Conservation (phyloP, 192 early-diverging fungal species). For the Martensiomyces pterosporus region DNA sequence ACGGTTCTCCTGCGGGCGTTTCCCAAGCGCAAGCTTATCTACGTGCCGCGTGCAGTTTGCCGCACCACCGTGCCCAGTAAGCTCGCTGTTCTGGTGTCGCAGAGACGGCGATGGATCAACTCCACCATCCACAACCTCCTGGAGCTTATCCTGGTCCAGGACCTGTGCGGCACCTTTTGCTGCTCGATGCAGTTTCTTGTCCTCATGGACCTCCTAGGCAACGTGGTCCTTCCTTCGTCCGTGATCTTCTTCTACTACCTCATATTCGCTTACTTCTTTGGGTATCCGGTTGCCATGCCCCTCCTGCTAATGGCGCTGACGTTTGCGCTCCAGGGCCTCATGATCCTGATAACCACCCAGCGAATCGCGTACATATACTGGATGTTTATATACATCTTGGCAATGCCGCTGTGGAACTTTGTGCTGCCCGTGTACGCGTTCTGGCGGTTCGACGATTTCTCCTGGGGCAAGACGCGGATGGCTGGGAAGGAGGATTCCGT, state of each 20-base stretch:
- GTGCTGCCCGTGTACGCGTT: conserved; percentile 90
- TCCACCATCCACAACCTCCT: conserved; percentile 94
- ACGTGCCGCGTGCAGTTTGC: conserved; percentile 73
- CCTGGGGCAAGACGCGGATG: conserved; percentile 76
- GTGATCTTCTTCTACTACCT: conserved; percentile 59
- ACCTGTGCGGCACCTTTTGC: conserved; percentile 97
- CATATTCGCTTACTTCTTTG: conserved; percentile 41
- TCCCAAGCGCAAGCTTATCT: conserved; percentile 77
- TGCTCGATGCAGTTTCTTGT: conserved; percentile 90
- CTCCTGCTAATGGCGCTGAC: conserved; percentile 71
- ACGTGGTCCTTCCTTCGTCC: conserved; percentile 68
- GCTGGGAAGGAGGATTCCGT: conserved; percentile 53
- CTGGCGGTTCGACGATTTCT: conserved; percentile 94
- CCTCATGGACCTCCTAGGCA: conserved; percentile 75
- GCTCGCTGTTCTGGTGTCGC: conserved; percentile 72
- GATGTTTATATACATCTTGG: conserved; percentile 80
- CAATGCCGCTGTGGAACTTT: conserved; percentile 95
- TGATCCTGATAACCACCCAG: conserved; percentile 85
- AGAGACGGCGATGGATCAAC: conserved; percentile 96
- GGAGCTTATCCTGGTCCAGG: conserved; percentile 86
- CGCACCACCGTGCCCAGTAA: conserved; percentile 72
- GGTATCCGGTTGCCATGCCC: conserved; percentile 54
- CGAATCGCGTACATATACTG: conserved; percentile 81
- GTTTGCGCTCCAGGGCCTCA: conserved; percentile 80
- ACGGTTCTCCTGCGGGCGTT: conserved; percentile 79